Evolutionary conservation across 1,284 basidiomycete genomes (phyloP), one percentile per base, ranked within the genome.

Genomic region (Amylostereum chailletii): DNA sequence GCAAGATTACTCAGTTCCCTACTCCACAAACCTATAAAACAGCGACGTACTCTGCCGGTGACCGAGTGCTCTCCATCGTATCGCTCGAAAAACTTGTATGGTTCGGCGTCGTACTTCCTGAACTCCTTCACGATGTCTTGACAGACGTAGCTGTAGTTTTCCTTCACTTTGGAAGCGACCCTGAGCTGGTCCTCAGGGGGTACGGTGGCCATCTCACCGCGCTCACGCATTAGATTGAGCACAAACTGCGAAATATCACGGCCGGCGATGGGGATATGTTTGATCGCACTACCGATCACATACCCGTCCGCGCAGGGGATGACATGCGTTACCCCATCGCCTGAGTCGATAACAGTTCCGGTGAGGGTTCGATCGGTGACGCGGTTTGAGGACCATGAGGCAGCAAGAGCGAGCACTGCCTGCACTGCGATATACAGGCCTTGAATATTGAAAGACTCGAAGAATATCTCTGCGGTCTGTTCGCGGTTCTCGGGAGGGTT

Each of bases 81-180:
- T 55, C 94, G 78, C 64, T 94, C 88, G 67, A 99, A 97, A 72
- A 93, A 89, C 71, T 95, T 97, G 72, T 90, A 88, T 2, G 95
- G 96, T 62, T 99, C 95, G 51, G 84, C 79, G 65, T 99, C 96
- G 69, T 94, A 99, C 69, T 98, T 97, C 62, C 93, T 82, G 69
- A 99, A 97, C 74, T 99, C 96, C 69, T 94, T 90, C 55, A 99
- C 95, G 61, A 99, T 98, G 66, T 99, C 96, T 66, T 98, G 94
- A 66, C 96, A 99, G 41, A 98, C 94, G 65, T 99, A 99, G 60
- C 90, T 94, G 71, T 94, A 97, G 65, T 94, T 91, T 72, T 99
- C 96, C 73, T 99, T 99, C 62, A 99, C 91, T 68, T 86, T 94
- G 53, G 92, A 81, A 19, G 96, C 94, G 11, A 98, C 84, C 55